Evolutionary conservation across 441 rosid genomes (phyloP).

Genomic region (Geranium incanum): DNA sequence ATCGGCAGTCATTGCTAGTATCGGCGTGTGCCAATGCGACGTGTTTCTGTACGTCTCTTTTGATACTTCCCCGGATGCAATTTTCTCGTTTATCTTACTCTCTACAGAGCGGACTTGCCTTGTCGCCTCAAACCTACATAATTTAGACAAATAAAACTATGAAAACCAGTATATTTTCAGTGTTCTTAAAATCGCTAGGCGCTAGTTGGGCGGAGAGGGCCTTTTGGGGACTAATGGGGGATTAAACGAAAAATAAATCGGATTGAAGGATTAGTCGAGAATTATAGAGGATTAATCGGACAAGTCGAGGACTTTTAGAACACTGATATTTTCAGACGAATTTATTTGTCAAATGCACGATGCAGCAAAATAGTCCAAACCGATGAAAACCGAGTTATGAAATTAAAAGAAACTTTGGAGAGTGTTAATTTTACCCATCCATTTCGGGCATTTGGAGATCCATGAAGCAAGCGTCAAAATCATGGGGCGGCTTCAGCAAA

Average conservation of each 20-base stretch:
- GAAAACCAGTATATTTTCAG: background rate
- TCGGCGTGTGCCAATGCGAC: constrained; percentile 60
- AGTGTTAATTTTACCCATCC: constrained; percentile 60
- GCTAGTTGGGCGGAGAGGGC: too few species aligned
- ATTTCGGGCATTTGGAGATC: constrained; percentile 97
- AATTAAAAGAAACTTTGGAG: background rate
- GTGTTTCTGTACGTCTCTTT: constrained; percentile 34
- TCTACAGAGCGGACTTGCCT: constrained; percentile 55
- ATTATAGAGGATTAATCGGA: too few species aligned
- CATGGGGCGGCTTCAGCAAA: constrained; percentile 74
- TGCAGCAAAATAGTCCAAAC: too few species aligned
- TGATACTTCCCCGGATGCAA: constrained; percentile 44
- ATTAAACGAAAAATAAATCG: too few species aligned
- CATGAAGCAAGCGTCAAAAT: constrained; percentile 89
- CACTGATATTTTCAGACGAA: too few species aligned
- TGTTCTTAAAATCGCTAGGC: too few species aligned
- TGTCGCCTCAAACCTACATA: constrained; percentile 77
- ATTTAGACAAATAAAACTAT: constrained; percentile 8
- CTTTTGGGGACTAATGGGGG: too few species aligned
- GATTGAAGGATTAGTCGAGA: too few species aligned
- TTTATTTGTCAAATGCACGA: too few species aligned
- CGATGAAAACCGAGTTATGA: too few species aligned
- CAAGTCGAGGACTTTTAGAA: too few species aligned
- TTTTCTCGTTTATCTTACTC: constrained; percentile 43
- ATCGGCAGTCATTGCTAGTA: constrained; percentile 96